Conservation (phyloP, 768 basidiomycete species). For the Suillus cothurnatus region DNA sequence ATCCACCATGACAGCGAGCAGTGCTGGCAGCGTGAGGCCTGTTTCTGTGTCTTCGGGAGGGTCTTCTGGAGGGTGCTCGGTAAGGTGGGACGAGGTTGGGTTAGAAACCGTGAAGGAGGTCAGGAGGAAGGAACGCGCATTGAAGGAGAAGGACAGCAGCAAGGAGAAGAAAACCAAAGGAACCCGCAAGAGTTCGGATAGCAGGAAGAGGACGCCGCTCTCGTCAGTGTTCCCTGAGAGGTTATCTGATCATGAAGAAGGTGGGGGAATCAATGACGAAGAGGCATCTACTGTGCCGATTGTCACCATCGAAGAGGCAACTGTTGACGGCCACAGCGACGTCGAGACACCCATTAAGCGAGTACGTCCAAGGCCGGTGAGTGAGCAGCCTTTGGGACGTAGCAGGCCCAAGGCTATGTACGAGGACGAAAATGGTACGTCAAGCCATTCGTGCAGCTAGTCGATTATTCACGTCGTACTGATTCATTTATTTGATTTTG, state of each 20-base stretch:
- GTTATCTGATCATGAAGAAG: slow-evolving; percentile 17
- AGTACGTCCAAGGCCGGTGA: slow-evolving; percentile 56
- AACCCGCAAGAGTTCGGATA: slow-evolving; percentile 47
- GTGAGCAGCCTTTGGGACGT: slow-evolving; percentile 60
- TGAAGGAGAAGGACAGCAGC: slow-evolving; percentile 36
- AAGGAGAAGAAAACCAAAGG: slow-evolving; percentile 29
- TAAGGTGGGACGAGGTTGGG: slow-evolving; percentile 54
- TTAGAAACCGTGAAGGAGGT: slow-evolving; percentile 51
- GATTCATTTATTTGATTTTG: not conserved
- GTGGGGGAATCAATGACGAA: slow-evolving; percentile 9
- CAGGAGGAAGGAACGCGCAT: slow-evolving; percentile 41
- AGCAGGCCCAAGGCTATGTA: slow-evolving; percentile 52
- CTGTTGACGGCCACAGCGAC: slow-evolving; percentile 45
- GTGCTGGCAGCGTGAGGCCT: slow-evolving; percentile 49
- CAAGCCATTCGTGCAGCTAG: not conserved
- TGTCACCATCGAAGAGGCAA: slow-evolving; percentile 54
- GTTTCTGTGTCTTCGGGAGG: slow-evolving; percentile 40
- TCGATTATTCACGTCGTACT: not conserved
- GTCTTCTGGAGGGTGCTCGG: slow-evolving; percentile 45
- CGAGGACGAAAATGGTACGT: slow-evolving; percentile 48
- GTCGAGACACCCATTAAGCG: slow-evolving; percentile 41
- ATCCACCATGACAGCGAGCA: slow-evolving; percentile 38
- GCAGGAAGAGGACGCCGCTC: slow-evolving; percentile 54
- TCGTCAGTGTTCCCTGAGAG: slow-evolving; percentile 60
- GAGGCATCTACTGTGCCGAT: slow-evolving; percentile 22